A percentile compares a stretch with the other conserved stretches of the same genome.
Conservation (phyloP, 352 stramenopile species). For the Peronosclerospora sorghi region DNA sequence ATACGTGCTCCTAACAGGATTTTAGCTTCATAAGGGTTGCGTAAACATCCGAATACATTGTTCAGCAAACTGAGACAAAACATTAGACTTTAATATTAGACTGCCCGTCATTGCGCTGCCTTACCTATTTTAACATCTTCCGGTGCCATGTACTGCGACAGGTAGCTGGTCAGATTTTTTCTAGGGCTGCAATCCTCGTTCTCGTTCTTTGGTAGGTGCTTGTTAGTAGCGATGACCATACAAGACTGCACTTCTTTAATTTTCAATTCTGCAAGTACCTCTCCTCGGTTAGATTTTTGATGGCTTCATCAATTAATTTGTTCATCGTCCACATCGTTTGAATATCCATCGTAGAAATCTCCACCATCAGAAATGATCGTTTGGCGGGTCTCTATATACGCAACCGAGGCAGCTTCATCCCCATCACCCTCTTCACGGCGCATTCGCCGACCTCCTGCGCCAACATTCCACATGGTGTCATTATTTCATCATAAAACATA, state of each 20-base stretch:
- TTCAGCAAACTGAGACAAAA: slow-evolving; percentile 38
- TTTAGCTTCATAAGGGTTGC: slow-evolving; percentile 61
- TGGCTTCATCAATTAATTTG: slow-evolving; percentile 54
- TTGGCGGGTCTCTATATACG: slow-evolving; percentile 50
- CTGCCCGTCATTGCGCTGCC: neutral
- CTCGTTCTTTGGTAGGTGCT: slow-evolving; percentile 31
- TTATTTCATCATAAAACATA: no score
- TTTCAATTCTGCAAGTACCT: slow-evolving; percentile 21
- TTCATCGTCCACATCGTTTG: slow-evolving; percentile 47
- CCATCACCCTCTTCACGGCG: slow-evolving; percentile 55
- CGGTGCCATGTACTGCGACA: slow-evolving; percentile 57
- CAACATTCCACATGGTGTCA: neutral
- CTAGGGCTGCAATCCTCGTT: slow-evolving; percentile 55
- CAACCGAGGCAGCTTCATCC: slow-evolving; percentile 57
- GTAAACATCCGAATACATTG: slow-evolving; percentile 56
- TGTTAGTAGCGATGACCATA: neutral
- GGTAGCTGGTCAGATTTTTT: slow-evolving; percentile 45
- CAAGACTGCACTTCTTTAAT: neutral
- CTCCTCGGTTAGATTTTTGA: slow-evolving; percentile 74
- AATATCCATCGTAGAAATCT: slow-evolving; percentile 61
- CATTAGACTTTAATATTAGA: neutral
- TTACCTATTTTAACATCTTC: slow-evolving; percentile 66
- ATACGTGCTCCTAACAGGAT: slow-evolving; percentile 52
- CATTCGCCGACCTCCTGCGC: slow-evolving; percentile 41
- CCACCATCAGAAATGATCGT: slow-evolving; percentile 53